phyloP scores from a whole-genome alignment of 768 basidiomycete genomes.

The Collybia sp. region DNA sequence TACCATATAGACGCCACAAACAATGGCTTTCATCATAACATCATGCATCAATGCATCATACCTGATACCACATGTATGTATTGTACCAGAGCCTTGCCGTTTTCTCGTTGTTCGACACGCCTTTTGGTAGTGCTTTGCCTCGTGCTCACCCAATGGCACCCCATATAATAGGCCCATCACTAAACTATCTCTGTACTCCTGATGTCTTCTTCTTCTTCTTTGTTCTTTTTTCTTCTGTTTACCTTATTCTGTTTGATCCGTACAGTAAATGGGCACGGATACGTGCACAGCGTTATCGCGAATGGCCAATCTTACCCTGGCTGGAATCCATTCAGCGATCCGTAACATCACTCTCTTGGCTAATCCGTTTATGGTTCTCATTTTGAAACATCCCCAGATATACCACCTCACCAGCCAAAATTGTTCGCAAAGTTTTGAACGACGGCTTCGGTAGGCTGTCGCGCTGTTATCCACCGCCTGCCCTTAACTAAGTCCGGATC shows the following conservation, averaged over 20 bases:
- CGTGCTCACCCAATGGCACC: too few species aligned
- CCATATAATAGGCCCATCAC: neutral
- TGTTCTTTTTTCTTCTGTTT: constrained; percentile 11
- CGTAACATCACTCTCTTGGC: constrained; percentile 17
- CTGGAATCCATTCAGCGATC: constrained; percentile 35
- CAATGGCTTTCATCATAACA: too few species aligned
- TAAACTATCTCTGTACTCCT: neutral
- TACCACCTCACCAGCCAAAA: constrained; percentile 17
- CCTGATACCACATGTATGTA: too few species aligned
- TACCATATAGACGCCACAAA: constrained; percentile 7
- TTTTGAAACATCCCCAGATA: constrained; percentile 5
- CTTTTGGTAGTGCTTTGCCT: too few species aligned
- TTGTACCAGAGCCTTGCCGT: too few species aligned
- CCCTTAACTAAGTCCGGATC: constrained; percentile 6
- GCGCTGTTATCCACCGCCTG: neutral
- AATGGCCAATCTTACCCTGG: constrained; percentile 26
- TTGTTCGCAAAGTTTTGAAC: constrained; percentile 28
- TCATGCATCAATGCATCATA: too few species aligned
- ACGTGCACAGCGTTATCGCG: constrained; percentile 24
- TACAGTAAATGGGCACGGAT: constrained; percentile 26
- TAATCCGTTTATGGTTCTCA: neutral
- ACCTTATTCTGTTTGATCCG: constrained; percentile 8
- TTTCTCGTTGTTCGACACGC: too few species aligned
- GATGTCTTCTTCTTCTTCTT: constrained; percentile 6
- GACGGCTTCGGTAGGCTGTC: constrained; percentile 26